These are phyloP conservation scores for Fusarium sulawesiense DNA, from an alignment of 2,329 filamentous ascomycete species.

Conservation along the genomic window DNA sequence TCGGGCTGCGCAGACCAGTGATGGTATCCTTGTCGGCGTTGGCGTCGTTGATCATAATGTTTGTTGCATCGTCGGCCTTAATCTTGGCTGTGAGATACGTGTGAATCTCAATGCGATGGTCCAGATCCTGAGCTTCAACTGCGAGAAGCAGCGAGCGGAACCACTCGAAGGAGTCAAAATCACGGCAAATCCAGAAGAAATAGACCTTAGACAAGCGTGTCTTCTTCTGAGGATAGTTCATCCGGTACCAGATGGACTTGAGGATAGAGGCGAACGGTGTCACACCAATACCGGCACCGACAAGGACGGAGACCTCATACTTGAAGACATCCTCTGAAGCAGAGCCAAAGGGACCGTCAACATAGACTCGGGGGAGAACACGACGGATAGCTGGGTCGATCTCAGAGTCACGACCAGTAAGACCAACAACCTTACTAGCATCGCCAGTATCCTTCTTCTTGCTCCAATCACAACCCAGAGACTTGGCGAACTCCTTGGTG, in stretches of 20 bases:
- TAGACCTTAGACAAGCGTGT: conserved; percentile 86
- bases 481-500: conserved; percentile 74
- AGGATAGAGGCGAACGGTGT: conserved; percentile 89
- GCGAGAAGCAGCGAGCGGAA: conserved; percentile 85
- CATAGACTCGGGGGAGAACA: conserved; percentile 81
- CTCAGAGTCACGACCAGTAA: conserved; percentile 67
- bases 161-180: conserved; percentile 91
- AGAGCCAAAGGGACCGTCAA: conserved; percentile 87
- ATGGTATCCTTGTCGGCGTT: conserved; percentile 87
- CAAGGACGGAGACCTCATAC: conserved; percentile 82
- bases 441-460: conserved; percentile 52
- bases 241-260: conserved; percentile 93
- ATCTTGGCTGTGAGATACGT: conserved; percentile 90
- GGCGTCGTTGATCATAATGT: conserved; percentile 93
- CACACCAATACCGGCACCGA: conserved; percentile 84
- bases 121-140: conserved; percentile 86
- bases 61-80: conserved; percentile 85
- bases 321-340: conserved; percentile 92
- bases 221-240: conserved; percentile 86
- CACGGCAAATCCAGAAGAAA: conserved; percentile 92
- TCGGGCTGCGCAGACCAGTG: conserved; percentile 82
- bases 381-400: conserved; percentile 78
- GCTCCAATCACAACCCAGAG: conserved; percentile 81
- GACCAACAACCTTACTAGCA: conserved; percentile 75
- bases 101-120: conserved; percentile 88